A percentile compares a stretch with the other conserved stretches of the same genome.
Conservation (phyloP, 1,139 yeast genomes). For the Magnusiomyces fungicola region DNA sequence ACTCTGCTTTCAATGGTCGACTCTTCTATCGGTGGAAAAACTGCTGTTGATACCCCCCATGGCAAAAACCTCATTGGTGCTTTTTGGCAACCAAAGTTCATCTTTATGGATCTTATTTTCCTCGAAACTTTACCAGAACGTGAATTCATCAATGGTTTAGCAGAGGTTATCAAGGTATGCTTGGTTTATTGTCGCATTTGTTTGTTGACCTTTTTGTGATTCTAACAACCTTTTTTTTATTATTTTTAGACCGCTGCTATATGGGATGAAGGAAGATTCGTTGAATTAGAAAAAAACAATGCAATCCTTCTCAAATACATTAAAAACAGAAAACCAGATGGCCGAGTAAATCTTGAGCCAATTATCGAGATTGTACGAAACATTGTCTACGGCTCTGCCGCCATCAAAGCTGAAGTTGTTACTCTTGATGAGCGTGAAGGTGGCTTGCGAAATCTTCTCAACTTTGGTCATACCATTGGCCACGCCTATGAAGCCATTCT, state of each 20-base stretch:
- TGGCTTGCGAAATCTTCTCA: conserved; percentile 82
- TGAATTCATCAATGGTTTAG: conserved; percentile 97
- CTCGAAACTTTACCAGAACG: conserved; percentile 83
- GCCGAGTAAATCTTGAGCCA: conserved; percentile 49
- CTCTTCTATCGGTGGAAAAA: conserved; percentile 96
- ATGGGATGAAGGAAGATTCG: conserved; percentile 87
- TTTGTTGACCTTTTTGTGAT: background rate
- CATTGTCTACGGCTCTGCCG: conserved; percentile 78
- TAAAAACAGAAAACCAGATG: conserved; percentile 34
- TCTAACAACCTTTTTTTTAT: background rate
- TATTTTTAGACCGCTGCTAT: conserved; percentile 75
- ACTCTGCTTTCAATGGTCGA: conserved; percentile 95
- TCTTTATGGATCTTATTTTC: conserved; percentile 83
- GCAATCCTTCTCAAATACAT: conserved; percentile 58
- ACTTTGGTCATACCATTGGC: conserved; percentile 96
- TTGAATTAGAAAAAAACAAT: conserved; percentile 73
- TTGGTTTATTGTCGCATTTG: background rate
- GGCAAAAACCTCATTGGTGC: conserved; percentile 97
- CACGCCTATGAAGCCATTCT: conserved; percentile 96
- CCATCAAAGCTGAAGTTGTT: conserved; percentile 91
- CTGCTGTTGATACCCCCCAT: conserved; percentile 96
- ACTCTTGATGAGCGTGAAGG: conserved; percentile 94
- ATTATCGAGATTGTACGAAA: conserved; percentile 69
- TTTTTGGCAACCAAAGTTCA: conserved; percentile 91
- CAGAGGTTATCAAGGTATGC: conserved; percentile 75